These are phyloP conservation scores for Leptographium radiaticola DNA, from an alignment of 2,329 filamentous ascomycete species.

Conservation along the genomic window DNA sequence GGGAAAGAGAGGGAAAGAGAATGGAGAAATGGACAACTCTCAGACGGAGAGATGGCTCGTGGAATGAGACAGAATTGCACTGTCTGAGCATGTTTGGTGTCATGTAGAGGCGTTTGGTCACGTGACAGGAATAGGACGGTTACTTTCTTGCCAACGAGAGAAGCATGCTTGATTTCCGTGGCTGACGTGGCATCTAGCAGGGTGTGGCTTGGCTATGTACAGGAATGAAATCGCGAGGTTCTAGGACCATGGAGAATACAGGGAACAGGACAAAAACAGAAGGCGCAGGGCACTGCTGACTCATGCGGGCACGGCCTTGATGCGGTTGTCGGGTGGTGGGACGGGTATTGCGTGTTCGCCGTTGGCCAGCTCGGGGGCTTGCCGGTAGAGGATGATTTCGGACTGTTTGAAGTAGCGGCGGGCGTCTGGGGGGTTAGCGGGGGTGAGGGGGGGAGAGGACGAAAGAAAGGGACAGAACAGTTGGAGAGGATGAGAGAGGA, in stretches of 20 bases:
- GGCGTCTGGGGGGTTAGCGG: conserved; percentile 49
- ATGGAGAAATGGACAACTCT: neutral
- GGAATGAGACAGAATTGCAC: neutral
- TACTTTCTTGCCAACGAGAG: too few species aligned
- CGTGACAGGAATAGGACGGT: too few species aligned
- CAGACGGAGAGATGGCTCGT: neutral
- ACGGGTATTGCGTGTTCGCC: conserved; percentile 23
- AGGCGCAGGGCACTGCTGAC: neutral
- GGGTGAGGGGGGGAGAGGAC: neutral
- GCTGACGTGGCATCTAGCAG: too few species aligned
- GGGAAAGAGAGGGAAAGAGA: neutral
- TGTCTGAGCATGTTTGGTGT: too few species aligned
- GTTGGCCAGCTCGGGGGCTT: conserved; percentile 47
- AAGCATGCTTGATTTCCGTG: too few species aligned
- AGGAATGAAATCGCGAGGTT: too few species aligned
- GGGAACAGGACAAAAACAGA: too few species aligned
- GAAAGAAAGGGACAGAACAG: neutral
- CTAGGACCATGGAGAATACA: too few species aligned
- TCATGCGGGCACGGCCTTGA: conserved; percentile 26
- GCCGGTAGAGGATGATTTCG: conserved; percentile 91
- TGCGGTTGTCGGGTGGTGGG: conserved; percentile 32
- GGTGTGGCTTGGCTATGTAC: too few species aligned
- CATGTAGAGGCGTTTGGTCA: too few species aligned
- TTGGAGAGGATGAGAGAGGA: too few species aligned
- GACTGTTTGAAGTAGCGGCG: conserved; percentile 98